Base-by-base conservation (phyloP, 495 filamentous ascomycete species). In the Aspergillus sclerotioniger region DNA sequence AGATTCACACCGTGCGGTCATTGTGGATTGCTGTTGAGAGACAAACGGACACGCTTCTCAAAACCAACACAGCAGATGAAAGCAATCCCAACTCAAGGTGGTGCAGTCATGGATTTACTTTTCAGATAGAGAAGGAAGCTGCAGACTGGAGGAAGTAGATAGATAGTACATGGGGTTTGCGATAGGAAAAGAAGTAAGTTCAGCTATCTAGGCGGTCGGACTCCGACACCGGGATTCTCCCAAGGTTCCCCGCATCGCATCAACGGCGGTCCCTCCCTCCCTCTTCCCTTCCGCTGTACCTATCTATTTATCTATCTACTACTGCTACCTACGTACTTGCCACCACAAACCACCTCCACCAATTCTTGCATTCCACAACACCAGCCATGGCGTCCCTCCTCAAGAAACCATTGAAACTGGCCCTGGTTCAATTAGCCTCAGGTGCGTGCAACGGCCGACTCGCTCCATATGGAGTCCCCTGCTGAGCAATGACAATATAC, bases 401-500 rank as follows among this genome's bases (percentile, higher is more conserved):
- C 60, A 84, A 88, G 68, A 77, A 90, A 62, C 86, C 89, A 16
- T 72, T 92, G 54, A 96, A 90, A 76, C 77, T 96, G 17, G 89
- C 89, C n/a, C 78, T 90, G 65, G 81, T 94, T 56, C 91, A 96
- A 68, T 81, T 96, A 21, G 87, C 89, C 58, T 84, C 84, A 54
- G 89, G 85, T 86, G 63, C 55, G 39, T 41, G 47, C 21, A 12
- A 17, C 37, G n/a, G 32, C n/a, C 47, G 29, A 19, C 17, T 7
- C 20, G 6, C 7, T 16, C 35, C 29, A 29, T 15, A 12, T 31
- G 15, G 19, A 43, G 0, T n/a, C 17, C 33, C 3, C 46, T 53
- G 51, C 37, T 43, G 39, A 43, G 50, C 55, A 19, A 51, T 44
- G 4, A 43, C 32, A 35, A 33, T 33, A 47, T 58, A 17, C 51